Conservation (phyloP, 2,329 filamentous ascomycete species). For the Colletotrichum chlorophyti region DNA sequence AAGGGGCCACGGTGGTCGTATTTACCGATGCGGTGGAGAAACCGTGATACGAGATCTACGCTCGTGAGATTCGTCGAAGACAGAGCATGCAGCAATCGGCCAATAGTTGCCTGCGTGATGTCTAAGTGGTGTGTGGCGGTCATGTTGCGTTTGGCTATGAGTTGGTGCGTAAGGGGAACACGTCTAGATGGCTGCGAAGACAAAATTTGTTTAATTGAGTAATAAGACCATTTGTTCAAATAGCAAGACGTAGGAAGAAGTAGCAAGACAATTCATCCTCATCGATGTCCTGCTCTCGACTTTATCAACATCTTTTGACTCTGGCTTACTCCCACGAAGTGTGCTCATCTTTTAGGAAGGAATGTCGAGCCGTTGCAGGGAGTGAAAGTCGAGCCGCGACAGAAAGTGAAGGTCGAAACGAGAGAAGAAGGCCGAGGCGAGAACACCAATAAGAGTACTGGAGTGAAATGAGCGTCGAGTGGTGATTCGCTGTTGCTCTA, state of each 20-base stretch:
- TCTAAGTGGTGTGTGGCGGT: conserved; percentile 2
- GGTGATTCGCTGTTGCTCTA: background rate
- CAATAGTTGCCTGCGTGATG: conserved; percentile 35
- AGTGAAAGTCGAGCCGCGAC: background rate
- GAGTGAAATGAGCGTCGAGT: background rate
- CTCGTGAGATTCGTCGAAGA: conserved; percentile 27
- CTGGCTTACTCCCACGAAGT: too few species aligned
- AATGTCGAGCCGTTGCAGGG: conserved; percentile 1
- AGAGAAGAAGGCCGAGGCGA: background rate
- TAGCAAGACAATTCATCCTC: too few species aligned
- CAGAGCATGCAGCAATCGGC: conserved; percentile 33
- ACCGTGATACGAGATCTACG: conserved; percentile 37
- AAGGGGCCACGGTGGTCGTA: conserved; percentile 34
- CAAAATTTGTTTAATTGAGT: background rate
- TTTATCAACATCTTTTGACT: too few species aligned
- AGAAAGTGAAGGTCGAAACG: background rate
- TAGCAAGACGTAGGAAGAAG: too few species aligned
- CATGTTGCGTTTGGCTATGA: too few species aligned
- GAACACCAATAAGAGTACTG: background rate
- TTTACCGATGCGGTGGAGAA: conserved; percentile 34
- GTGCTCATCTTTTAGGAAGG: background rate
- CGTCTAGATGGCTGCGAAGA: too few species aligned
- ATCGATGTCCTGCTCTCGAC: too few species aligned
- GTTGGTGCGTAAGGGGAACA: too few species aligned
- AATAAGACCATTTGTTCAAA: too few species aligned